Percentiles rank a stretch among this genome's conserved stretches.
Conservation (phyloP, 345 rosid genomes). For the Kandelia obovata region DNA sequence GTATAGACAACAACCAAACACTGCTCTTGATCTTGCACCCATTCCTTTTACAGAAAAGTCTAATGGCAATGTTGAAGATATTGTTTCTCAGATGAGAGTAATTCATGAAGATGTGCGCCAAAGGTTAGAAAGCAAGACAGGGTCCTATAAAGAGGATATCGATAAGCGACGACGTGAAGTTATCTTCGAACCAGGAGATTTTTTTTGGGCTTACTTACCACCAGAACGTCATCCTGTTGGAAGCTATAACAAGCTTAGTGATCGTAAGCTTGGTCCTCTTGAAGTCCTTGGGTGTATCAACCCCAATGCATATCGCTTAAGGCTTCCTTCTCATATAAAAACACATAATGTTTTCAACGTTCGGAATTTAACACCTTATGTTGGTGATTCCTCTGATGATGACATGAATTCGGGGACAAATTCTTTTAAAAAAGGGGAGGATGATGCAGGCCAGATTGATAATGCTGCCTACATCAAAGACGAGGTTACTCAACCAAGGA, state of each 20-base stretch:
- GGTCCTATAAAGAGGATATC: background rate
- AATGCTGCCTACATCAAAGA: no score
- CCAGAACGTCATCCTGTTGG: background rate
- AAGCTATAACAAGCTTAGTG: background rate
- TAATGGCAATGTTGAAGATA: no score
- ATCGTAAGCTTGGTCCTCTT: background rate
- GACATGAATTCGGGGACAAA: background rate
- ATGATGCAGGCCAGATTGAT: background rate
- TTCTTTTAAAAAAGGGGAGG: background rate
- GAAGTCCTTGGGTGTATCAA: background rate
- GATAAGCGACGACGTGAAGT: background rate
- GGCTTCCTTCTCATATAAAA: background rate
- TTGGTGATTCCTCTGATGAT: slow-evolving; percentile 3
- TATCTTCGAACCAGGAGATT: slow-evolving; percentile 7
- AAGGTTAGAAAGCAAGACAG: no score
- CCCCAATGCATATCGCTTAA: background rate
- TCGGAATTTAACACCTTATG: slow-evolving; percentile 1
- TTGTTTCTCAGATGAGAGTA: background rate
- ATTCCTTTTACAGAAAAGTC: no score
- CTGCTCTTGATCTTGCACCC: no score
- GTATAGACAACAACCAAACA: no score
- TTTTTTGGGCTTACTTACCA: slow-evolving; percentile 3
- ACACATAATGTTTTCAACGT: background rate
- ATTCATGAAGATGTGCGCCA: background rate
- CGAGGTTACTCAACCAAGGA: no score